These are phyloP conservation scores for Paramecium sonneborni DNA, from an alignment of 73 alveolate genomes.

Conservation along the genomic window DNA sequence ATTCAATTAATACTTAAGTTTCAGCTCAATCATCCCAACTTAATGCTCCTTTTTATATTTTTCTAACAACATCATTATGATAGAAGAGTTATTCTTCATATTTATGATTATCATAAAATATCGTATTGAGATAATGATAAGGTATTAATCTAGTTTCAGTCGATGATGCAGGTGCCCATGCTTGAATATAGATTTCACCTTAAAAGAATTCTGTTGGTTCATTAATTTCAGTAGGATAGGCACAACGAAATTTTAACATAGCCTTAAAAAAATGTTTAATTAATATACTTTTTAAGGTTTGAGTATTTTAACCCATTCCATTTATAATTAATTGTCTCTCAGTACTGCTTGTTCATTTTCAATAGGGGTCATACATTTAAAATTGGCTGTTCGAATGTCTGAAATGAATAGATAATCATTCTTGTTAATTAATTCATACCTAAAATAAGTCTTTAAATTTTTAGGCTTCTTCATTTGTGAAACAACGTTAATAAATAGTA, in stretches of 20 bases:
- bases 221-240: constrained; percentile 43
- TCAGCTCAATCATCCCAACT: constrained; percentile 61
- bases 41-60: background rate
- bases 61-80: constrained; percentile 49
- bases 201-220: constrained; percentile 41
- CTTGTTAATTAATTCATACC: constrained; percentile 49
- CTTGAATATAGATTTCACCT: constrained; percentile 29
- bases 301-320: constrained; percentile 49
- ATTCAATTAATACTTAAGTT: background rate
- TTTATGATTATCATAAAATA: background rate
- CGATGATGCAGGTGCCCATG: constrained; percentile 49
- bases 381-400: constrained; percentile 60
- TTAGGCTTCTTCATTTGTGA: constrained; percentile 19
- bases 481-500: background rate
- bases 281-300: constrained; percentile 1
- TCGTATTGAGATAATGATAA: background rate
- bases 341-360: constrained; percentile 44
- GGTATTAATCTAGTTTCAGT: constrained; percentile 49
- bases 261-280: background rate
- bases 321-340: constrained; percentile 44
- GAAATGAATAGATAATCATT: constrained; percentile 32
- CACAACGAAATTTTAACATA: constrained; percentile 31
- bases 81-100: constrained; percentile 30
- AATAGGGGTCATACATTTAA: constrained; percentile 16
- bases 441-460: background rate